Evolutionary conservation across 78 protist genomes (phyloP).

Genomic region (Chrysochromulina parva): DNA sequence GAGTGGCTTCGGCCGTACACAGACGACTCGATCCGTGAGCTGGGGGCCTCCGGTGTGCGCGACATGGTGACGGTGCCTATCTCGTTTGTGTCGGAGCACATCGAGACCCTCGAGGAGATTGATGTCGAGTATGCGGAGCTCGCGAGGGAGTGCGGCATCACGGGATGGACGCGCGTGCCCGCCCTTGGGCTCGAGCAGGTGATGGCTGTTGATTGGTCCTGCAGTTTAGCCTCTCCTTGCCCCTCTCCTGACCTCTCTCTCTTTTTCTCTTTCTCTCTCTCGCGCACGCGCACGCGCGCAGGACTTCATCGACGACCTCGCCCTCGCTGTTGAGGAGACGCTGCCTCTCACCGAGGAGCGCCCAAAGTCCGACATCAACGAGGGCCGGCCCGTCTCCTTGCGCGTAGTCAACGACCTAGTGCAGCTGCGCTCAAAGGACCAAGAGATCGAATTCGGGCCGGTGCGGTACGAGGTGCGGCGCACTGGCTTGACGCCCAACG

Average conservation of each 20-base stretch:
- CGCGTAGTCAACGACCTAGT: constrained; percentile 18
- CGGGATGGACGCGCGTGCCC: not conserved
- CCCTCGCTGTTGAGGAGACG: not conserved
- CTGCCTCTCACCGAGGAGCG: not conserved
- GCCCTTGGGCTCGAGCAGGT: not conserved
- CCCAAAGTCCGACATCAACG: not conserved
- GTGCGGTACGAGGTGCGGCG: not conserved
- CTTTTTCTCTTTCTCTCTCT: too few species aligned
- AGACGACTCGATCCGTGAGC: too few species aligned
- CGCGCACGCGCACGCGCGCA: not conserved
- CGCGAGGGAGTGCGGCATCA: not conserved
- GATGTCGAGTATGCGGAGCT: not conserved
- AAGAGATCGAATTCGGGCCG: not conserved
- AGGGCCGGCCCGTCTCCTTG: constrained; percentile 1
- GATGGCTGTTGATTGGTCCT: too few species aligned
- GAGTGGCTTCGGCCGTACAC: too few species aligned
- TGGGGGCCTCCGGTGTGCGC: not conserved
- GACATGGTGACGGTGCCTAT: not conserved
- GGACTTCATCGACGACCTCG: constrained; percentile 24
- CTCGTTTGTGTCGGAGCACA: not conserved
- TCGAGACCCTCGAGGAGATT: too few species aligned
- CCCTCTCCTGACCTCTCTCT: too few species aligned
- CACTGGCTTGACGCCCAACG: not conserved
- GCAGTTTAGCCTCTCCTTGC: too few species aligned
- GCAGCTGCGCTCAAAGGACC: not conserved